Evolutionary conservation across 2,329 filamentous ascomycete species (phyloP).

Genomic region (Sporothrix curviconia): DNA sequence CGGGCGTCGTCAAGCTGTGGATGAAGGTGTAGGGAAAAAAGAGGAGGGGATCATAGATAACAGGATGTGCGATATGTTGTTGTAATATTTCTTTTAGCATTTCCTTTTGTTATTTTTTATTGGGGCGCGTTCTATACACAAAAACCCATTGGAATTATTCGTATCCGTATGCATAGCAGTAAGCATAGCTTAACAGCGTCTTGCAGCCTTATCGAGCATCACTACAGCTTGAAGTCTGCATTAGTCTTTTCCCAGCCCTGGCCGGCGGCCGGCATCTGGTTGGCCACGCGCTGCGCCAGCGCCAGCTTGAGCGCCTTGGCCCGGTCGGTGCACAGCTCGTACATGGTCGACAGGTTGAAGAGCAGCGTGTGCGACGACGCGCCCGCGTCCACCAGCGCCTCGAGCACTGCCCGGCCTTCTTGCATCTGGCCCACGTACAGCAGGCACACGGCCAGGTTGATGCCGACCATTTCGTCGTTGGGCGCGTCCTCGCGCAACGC

Average conservation of each 20-base stretch:
- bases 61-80: neutral
- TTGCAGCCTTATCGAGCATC: no score
- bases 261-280: slow-evolving; percentile 42
- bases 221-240: slow-evolving; percentile 67
- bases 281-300: slow-evolving; percentile 64
- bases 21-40: slow-evolving; percentile 55
- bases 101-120: slow-evolving; percentile 3
- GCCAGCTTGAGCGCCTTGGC: slow-evolving; percentile 62
- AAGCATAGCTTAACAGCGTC: neutral
- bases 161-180: no score
- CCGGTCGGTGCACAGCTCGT: slow-evolving; percentile 81
- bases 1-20: slow-evolving; percentile 74
- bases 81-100: neutral
- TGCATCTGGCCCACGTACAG: slow-evolving; percentile 74
- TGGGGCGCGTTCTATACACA: slow-evolving; percentile 6
- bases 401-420: slow-evolving; percentile 62
- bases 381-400: slow-evolving; percentile 55
- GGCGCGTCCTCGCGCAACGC: slow-evolving; percentile 34
- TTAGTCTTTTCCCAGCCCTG: slow-evolving; percentile 65
- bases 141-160: slow-evolving; percentile 5
- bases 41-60: neutral
- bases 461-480: slow-evolving; percentile 62
- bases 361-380: slow-evolving; percentile 70
- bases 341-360: slow-evolving; percentile 86
- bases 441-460: slow-evolving; percentile 79